Evolutionary conservation across 192 early-diverging fungal genomes (phyloP).

Genomic region (Coemansia sp.): DNA sequence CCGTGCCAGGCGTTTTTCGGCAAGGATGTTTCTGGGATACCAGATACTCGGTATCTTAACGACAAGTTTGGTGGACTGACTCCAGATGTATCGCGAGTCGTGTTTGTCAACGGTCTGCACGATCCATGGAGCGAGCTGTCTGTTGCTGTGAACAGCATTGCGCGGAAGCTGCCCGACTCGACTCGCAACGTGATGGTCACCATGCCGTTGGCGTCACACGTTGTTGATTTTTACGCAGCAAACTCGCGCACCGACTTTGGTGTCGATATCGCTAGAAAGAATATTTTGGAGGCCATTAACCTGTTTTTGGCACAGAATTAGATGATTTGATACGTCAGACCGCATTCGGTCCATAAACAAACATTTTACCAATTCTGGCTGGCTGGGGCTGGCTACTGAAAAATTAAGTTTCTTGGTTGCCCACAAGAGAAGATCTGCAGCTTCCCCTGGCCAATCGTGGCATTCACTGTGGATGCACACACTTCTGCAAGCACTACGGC

Average conservation of each 20-base stretch:
- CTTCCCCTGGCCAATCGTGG: not conserved
- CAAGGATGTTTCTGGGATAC: conserved; percentile 13
- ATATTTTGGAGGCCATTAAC: conserved; percentile 35
- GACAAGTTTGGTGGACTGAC: conserved; percentile 35
- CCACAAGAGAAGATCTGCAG: not conserved
- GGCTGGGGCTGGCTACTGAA: too few relatives aligned
- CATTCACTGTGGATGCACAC: not conserved
- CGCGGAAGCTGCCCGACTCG: conserved; percentile 9
- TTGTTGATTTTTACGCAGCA: conserved; percentile 48
- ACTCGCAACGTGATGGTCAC: conserved; percentile 42
- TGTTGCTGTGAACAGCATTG: conserved; percentile 23
- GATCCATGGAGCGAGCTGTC: conserved; percentile 65
- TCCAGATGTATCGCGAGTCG: conserved; percentile 52
- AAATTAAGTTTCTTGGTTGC: too few relatives aligned
- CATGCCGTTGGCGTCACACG: conserved; percentile 49
- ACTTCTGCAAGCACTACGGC: too few relatives aligned
- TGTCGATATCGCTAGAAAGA: conserved; percentile 37
- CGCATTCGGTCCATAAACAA: not conserved
- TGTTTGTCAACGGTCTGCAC: conserved; percentile 66
- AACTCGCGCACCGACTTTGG: conserved; percentile 38
- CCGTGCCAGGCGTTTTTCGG: conserved; percentile 55
- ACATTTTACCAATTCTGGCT: not conserved
- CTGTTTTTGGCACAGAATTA: conserved; percentile 22
- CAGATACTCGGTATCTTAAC: conserved; percentile 33
- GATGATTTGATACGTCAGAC: not conserved